Evolutionary conservation across 2,329 filamentous ascomycete species (phyloP).

Genomic region (Phialophora expanda): DNA sequence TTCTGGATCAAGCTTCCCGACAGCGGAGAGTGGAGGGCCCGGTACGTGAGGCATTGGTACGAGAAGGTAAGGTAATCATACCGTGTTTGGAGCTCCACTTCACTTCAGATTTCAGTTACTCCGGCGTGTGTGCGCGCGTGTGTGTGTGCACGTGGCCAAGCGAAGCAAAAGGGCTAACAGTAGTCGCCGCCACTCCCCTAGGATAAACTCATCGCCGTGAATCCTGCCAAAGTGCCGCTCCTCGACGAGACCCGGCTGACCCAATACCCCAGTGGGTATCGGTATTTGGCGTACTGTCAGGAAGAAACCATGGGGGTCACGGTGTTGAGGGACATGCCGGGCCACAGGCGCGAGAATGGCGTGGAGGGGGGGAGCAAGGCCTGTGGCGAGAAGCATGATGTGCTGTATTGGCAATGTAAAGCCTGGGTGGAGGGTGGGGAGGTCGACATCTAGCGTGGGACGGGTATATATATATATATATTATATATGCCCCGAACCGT

Average conservation of each 20-base stretch:
- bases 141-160: too few relatives aligned
- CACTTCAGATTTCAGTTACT: too few relatives aligned
- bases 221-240: slow-evolving; percentile 50
- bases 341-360: slow-evolving; percentile 32
- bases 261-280: slow-evolving; percentile 53
- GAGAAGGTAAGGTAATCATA: slow-evolving; percentile 47
- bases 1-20: slow-evolving; percentile 32
- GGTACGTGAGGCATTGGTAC: slow-evolving; percentile 57
- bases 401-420: slow-evolving; percentile 53
- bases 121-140: too few relatives aligned
- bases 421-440: slow-evolving; percentile 51
- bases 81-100: too few relatives aligned
- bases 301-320: slow-evolving; percentile 54
- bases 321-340: slow-evolving; percentile 53
- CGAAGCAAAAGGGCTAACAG: background rate
- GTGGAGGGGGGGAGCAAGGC: slow-evolving; percentile 35
- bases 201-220: slow-evolving; percentile 56
- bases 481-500: too few relatives aligned
- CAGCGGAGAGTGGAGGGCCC: slow-evolving; percentile 28
- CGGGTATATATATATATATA: too few relatives aligned
- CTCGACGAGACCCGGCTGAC: slow-evolving; percentile 50
- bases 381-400: slow-evolving; percentile 53
- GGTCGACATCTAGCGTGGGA: slow-evolving; percentile 3
- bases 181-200: background rate
- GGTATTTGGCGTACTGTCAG: slow-evolving; percentile 54